Conservation (phyloP, 371 early-diverging fungal genomes). For the Haplosporangium sp. region DNA sequence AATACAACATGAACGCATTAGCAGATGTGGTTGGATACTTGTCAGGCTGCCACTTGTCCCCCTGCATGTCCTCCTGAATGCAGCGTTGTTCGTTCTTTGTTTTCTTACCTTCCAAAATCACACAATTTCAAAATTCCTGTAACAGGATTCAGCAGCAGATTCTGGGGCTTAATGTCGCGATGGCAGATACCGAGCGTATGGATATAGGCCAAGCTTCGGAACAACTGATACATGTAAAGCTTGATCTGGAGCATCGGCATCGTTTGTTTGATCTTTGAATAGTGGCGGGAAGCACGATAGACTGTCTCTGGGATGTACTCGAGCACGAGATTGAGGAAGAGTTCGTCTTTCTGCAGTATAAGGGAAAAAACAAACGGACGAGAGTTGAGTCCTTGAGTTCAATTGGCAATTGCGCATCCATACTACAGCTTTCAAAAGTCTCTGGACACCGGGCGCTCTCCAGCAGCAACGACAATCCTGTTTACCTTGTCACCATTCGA, state of each 20-base stretch:
- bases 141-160: slow-evolving; percentile 92
- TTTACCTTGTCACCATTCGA: slow-evolving; percentile 82
- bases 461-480: too few relatives aligned
- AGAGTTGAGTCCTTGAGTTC: slow-evolving; percentile 6
- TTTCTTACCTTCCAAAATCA: slow-evolving; percentile 93
- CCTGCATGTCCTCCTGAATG: too few relatives aligned
- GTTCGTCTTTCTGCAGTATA: slow-evolving; percentile 80
- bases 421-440: too few relatives aligned
- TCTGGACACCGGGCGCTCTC: too few relatives aligned
- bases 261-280: slow-evolving; percentile 88
- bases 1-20: too few relatives aligned
- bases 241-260: slow-evolving; percentile 95
- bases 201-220: slow-evolving; percentile 95
- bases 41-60: not conserved
- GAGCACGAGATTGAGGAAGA: slow-evolving; percentile 92
- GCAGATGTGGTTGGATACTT: too few relatives aligned
- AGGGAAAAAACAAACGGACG: slow-evolving; percentile 2
- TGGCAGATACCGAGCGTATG: slow-evolving; percentile 94
- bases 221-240: slow-evolving; percentile 97
- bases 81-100: too few relatives aligned
- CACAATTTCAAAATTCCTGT: slow-evolving; percentile 96
- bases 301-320: slow-evolving; percentile 96
- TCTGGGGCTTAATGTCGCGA: slow-evolving; percentile 99
- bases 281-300: slow-evolving; percentile 88
- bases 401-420: too few relatives aligned